Evolutionary conservation across 495 filamentous ascomycete genomes (phyloP), one percentile per base, ranked within the genome.

Genomic region (Choiromyces venosus): DNA sequence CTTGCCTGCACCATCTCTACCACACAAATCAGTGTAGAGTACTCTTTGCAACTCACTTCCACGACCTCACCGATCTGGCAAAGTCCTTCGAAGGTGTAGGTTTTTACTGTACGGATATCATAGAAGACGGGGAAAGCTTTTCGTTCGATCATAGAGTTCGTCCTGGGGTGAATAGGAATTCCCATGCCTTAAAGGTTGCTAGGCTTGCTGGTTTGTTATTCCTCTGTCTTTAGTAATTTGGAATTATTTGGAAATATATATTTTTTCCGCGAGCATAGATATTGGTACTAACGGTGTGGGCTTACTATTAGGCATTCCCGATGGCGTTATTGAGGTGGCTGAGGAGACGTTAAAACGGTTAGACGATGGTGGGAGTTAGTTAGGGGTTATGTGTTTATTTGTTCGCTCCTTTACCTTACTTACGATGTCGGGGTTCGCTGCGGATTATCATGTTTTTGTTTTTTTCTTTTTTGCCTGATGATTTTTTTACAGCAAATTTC

Each of bases 1-100:
- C 95, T 1, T 91, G 89, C 79, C 84, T 99, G 44, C 87, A 94
- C 76, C 92, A 97, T 82, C 83, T 99, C 42, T 88, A 92, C 72
- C 84, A 88, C 70, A 85, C 88, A 4, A 97, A 94, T 81, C 85
- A 85, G 77, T 92, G 90, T 76, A 89, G 95, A 4, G 88, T 89
- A 2, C 86, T 99, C 42, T 99, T 99, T 80, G 95, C 96, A 4
- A 97, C 95, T 25, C 95, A 99, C 80, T 99, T 98, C 80, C 94
- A 98, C 81, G 84, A 83, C 10, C 83, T 99, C 35, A 91, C 90
- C 16, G 93, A 97, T 73, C 88, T 97, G 88, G 89, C 89, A 0
- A 80, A 83, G 12, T 85, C 86, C 21, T 89, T 91, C 69, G 83
- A 87, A n/a, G 79, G 83, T 35, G 83, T 97, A 25, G 92, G 87